Percentiles rank a stretch among this genome's conserved stretches.
These are phyloP conservation scores for Myriosclerotinia scirpicola DNA, from an alignment of 2,329 filamentous ascomycete species.

Conservation along the genomic window DNA sequence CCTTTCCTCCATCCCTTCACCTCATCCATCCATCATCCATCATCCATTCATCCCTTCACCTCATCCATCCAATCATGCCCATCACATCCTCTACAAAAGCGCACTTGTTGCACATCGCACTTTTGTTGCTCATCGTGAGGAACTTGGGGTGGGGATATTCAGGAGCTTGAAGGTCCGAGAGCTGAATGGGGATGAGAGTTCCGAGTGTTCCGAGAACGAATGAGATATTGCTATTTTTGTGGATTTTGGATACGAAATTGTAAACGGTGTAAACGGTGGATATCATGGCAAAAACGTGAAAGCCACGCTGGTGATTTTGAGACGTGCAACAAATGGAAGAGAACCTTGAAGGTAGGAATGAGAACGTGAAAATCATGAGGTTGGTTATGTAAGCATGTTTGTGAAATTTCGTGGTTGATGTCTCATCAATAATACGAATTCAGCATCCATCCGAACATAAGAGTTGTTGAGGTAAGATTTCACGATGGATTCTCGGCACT, in stretches of 20 bases:
- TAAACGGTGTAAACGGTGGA: too few relatives aligned
- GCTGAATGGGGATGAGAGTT: neutral
- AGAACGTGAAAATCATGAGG: neutral
- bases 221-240: neutral
- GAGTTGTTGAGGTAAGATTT: neutral
- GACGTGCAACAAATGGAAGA: slow-evolving; percentile 19
- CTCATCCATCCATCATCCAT: neutral
- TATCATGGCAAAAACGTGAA: slow-evolving; percentile 25
- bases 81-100: neutral
- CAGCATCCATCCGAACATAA: too few relatives aligned
- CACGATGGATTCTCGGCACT: neutral
- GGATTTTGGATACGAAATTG: neutral
- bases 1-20: neutral
- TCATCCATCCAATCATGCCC: neutral
- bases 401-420: too few relatives aligned
- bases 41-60: neutral
- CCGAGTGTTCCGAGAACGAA: neutral
- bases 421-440: too few relatives aligned
- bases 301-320: slow-evolving; percentile 20
- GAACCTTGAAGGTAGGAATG: neutral
- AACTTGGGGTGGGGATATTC: too few relatives aligned
- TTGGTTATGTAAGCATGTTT: slow-evolving; percentile 9
- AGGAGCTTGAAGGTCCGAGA: neutral
- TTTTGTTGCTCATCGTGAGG: slow-evolving; percentile 20
- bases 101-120: slow-evolving; percentile 21